A percentile compares a stretch with the other conserved stretches of the same genome.
Conservation (phyloP, 2,329 filamentous ascomycete genomes). For the Exophiala lecanii-corni region DNA sequence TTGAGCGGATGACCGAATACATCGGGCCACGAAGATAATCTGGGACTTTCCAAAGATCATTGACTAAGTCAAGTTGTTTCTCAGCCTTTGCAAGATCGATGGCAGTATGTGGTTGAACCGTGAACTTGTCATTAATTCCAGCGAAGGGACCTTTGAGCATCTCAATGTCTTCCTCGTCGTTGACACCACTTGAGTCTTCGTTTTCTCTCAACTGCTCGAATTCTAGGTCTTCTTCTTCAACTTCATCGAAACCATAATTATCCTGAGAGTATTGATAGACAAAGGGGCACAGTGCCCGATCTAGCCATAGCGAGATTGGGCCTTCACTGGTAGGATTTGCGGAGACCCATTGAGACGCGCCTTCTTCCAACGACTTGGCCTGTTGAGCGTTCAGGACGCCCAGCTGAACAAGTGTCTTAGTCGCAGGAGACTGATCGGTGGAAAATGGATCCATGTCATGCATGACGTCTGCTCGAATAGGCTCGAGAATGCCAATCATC, state of each 20-base stretch:
- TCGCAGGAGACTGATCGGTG: conserved; percentile 33
- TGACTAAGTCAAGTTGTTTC: conserved; percentile 31
- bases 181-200: conserved; percentile 52
- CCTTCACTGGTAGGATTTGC: conserved; percentile 31
- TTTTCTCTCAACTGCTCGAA: conserved; percentile 58
- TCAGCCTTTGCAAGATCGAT: conserved; percentile 35
- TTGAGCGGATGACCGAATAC: conserved; percentile 60
- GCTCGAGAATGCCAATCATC: conserved; percentile 40
- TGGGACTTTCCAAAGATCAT: conserved; percentile 60
- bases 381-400: conserved; percentile 61
- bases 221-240: conserved; percentile 56
- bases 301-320: conserved; percentile 55
- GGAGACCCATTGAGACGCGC: conserved; percentile 42
- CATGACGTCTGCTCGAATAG: conserved; percentile 34
- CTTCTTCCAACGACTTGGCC: conserved; percentile 53
- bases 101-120: conserved; percentile 24
- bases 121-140: conserved; percentile 40
- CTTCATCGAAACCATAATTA: conserved; percentile 50
- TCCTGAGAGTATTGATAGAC: conserved; percentile 43
- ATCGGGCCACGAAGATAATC: conserved; percentile 55
- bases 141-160: conserved; percentile 45
- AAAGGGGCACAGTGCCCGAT: conserved; percentile 46
- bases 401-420: conserved; percentile 46
- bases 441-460: conserved; percentile 44
- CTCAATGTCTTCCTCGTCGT: conserved; percentile 53